These are phyloP conservation scores for Talaromyces adpressus DNA, from an alignment of 495 filamentous ascomycete species.

Conservation along the genomic window DNA sequence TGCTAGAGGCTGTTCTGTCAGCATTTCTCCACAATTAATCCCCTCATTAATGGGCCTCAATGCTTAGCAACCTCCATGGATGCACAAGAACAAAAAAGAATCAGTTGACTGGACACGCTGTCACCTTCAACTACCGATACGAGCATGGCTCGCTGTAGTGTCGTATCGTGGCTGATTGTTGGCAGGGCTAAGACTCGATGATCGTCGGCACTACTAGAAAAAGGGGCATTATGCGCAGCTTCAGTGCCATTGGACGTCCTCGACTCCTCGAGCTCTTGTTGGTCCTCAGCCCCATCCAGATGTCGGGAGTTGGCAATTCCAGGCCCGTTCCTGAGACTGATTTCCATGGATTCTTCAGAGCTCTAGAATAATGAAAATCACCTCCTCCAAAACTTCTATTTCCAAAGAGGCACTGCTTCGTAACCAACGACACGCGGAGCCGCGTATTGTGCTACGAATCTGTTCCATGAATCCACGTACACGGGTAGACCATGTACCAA, in stretches of 20 bases:
- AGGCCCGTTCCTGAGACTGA: neutral
- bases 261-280: neutral
- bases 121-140: neutral
- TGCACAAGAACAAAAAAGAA: neutral
- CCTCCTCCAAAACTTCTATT: too few species aligned
- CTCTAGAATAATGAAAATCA: neutral
- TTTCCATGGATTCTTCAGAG: neutral
- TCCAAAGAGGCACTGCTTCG: neutral
- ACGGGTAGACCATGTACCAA: neutral
- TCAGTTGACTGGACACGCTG: neutral
- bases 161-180: slow-evolving; percentile 2
- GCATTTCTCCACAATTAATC: neutral
- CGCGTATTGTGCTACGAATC: neutral
- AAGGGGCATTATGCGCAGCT: neutral
- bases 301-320: neutral
- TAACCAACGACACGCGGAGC: neutral
- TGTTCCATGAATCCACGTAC: neutral
- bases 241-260: neutral
- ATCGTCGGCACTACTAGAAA: neutral
- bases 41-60: neutral
- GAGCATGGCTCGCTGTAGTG: neutral
- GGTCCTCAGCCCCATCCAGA: neutral
- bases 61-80: neutral
- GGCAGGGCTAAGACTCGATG: neutral
- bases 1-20: neutral